Evolutionary conservation across 306 rosid genomes (phyloP).

Genomic region (Abrus precatorius): DNA sequence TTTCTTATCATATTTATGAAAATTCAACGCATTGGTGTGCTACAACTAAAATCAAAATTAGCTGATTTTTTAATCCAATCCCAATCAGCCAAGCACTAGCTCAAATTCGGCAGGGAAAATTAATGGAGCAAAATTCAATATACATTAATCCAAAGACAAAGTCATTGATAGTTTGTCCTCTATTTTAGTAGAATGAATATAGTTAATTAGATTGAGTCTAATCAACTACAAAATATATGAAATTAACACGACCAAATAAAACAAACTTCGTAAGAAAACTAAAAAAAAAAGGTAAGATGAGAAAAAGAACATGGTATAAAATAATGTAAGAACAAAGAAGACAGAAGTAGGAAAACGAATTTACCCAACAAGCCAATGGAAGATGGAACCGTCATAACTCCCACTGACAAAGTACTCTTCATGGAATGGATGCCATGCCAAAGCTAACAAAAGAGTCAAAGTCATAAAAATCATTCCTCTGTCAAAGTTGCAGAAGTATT

Average conservation of each 20-base stretch:
- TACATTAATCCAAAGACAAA: conserved; percentile 34
- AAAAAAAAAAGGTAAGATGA: conserved; percentile 32
- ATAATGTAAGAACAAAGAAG: conserved; percentile 29
- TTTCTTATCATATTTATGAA: neutral
- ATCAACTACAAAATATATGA: conserved; percentile 23
- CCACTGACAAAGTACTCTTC: conserved; percentile 99
- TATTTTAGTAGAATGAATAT: conserved; percentile 1
- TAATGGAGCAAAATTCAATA: conserved; percentile 24
- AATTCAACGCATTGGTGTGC: conserved; percentile 28
- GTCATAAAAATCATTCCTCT: conserved; percentile 39
- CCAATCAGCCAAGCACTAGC: conserved; percentile 7
- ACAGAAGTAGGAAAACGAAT: conserved; percentile 31
- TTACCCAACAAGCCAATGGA: conserved; percentile 99
- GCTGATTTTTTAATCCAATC: neutral
- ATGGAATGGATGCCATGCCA: conserved; percentile 99
- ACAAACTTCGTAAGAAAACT: conserved; percentile 14
- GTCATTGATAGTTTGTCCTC: neutral
- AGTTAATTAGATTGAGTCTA: neutral
- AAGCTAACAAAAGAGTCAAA: conserved; percentile 64
- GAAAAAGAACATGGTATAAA: conserved; percentile 5
- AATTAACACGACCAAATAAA: conserved; percentile 19
- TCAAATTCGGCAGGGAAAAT: conserved; percentile 17
- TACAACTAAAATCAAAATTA: neutral
- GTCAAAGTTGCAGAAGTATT: conserved; percentile 46
- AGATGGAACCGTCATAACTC: conserved; percentile 95